Conservation (phyloP, 495 filamentous ascomycete species). For the Podospora fimiseda region DNA sequence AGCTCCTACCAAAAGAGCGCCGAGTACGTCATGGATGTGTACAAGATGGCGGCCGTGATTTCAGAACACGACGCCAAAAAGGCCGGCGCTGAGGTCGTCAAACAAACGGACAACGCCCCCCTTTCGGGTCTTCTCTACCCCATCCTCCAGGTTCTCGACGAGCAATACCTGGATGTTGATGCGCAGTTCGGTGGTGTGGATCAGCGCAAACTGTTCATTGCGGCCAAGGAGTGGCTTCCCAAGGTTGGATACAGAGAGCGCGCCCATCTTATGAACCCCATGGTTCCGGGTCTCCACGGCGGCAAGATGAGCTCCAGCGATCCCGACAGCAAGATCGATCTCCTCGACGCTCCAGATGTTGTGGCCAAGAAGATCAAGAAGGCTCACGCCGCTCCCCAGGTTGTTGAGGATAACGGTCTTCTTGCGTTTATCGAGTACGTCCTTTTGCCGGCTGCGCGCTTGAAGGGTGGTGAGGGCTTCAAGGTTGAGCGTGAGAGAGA, state of each 20-base stretch:
- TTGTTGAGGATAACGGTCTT: slow-evolving; percentile 79
- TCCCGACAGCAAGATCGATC: slow-evolving; percentile 77
- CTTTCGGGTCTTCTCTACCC: slow-evolving; percentile 81
- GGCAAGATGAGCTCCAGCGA: slow-evolving; percentile 66
- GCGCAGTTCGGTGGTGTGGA: slow-evolving; percentile 75
- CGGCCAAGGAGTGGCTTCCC: slow-evolving; percentile 70
- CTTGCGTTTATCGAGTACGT: slow-evolving; percentile 78
- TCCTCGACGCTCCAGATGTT: slow-evolving; percentile 68
- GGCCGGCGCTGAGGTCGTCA: slow-evolving; percentile 88
- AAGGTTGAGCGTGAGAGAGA: slow-evolving; percentile 53
- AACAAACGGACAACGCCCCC: slow-evolving; percentile 71
- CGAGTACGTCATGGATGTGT: slow-evolving; percentile 73
- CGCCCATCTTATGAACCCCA: slow-evolving; percentile 83
- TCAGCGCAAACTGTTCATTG: slow-evolving; percentile 83
- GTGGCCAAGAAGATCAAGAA: slow-evolving; percentile 78
- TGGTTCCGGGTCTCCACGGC: slow-evolving; percentile 83
- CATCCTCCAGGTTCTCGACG: slow-evolving; percentile 83
- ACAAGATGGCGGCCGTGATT: slow-evolving; percentile 48
- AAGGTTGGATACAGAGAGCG: slow-evolving; percentile 65
- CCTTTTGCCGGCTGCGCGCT: slow-evolving; percentile 60
- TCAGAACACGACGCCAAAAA: slow-evolving; percentile 70
- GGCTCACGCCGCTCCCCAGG: slow-evolving; percentile 65
- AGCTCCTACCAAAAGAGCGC: slow-evolving; percentile 70
- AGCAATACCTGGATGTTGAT: slow-evolving; percentile 83
- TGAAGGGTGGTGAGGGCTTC: slow-evolving; percentile 48